Evolutionary conservation across 345 rosid genomes (phyloP).

Genomic region (Arabis hirsuta): DNA sequence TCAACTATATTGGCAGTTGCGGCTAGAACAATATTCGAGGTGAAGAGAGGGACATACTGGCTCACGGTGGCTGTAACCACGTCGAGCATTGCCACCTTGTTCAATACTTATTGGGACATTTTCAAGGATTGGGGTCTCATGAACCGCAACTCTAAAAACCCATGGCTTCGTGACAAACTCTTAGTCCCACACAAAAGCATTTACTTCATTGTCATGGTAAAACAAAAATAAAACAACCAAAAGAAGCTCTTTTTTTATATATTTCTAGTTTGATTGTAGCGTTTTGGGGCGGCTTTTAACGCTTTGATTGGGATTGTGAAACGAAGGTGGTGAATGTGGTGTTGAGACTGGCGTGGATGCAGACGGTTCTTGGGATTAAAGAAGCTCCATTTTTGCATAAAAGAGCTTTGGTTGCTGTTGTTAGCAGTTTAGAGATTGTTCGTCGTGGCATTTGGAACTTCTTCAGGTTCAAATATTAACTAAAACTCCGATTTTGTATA

Average conservation of each 20-base stretch:
- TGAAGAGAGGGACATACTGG: conserved; percentile 42
- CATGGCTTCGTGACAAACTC: conserved; percentile 87
- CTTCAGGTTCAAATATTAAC: conserved; percentile 58
- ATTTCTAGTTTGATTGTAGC: not conserved
- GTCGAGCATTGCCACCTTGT: conserved; percentile 58
- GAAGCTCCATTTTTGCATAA: conserved; percentile 59
- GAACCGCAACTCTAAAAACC: conserved; percentile 57
- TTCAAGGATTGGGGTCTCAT: conserved; percentile 84
- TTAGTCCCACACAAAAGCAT: conserved; percentile 53
- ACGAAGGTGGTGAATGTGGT: conserved; percentile 65
- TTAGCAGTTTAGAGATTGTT: conserved; percentile 73
- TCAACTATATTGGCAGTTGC: conserved; percentile 66
- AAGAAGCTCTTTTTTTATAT: not conserved
- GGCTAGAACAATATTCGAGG: conserved; percentile 50
- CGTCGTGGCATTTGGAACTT: conserved; percentile 90
- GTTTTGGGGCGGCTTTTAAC: not conserved
- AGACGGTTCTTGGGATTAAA: conserved; percentile 63
- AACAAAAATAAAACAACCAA: not conserved
- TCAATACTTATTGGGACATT: conserved; percentile 71
- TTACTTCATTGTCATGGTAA: conserved; percentile 79
- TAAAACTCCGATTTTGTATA: not conserved
- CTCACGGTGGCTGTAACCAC: conserved; percentile 55
- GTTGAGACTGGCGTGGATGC: conserved; percentile 85
- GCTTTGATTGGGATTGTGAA: conserved; percentile 6
- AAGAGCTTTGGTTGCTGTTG: conserved; percentile 56